Base-by-base conservation (phyloP, 352 stramenopile genomes). In the Phytophthora multivora region DNA sequence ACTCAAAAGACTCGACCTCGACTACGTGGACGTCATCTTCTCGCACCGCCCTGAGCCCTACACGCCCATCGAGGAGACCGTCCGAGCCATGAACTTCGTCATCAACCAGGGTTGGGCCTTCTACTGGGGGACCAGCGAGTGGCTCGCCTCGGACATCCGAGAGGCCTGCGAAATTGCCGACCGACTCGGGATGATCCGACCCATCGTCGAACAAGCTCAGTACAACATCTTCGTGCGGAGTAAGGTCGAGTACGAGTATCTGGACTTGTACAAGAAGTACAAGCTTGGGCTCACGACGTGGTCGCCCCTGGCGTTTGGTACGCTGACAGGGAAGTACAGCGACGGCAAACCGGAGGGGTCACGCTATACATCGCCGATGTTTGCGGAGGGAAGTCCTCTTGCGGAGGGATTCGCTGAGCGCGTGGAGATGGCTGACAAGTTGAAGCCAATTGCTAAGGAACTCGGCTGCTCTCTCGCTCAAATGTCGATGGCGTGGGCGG, bases 401-500 rank as follows among this genome's bases (percentile, higher is more conserved):
- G 16, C 42, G 15, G 3, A 36, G 4, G 48, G 42, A 15, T 59
- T 77, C 13, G 46, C 61, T 6, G 60, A 53, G 3, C 48, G 45
- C 7, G 53, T 63, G 21, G 52, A 63, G 51, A 65, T 74, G 42
- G 62, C 46, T 30, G 48, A 75, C 57, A 35, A 73, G 35, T 50
- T 77, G 6, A 69, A 83, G 42, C 63, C 60, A 6, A 77, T 80
- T n/a, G 73, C 75, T 5, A 66, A 66, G 15, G 52, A 82, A 40
- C 50, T 89, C 5, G 68, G 51, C 18, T 59, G 40, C 13, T 45
- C 40, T 5, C 40, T 51, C 12, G 40, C 51, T 23, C 33, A 62
- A 59, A 38, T 88, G 72, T 52, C 81, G 0, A 57, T 89, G 26
- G 80, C 77, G 40, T 89, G 81, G 81, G 72, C 59, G 16, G 56